Conservation (phyloP, 768 basidiomycete species). For the Boletus rufocinnamomeus region DNA sequence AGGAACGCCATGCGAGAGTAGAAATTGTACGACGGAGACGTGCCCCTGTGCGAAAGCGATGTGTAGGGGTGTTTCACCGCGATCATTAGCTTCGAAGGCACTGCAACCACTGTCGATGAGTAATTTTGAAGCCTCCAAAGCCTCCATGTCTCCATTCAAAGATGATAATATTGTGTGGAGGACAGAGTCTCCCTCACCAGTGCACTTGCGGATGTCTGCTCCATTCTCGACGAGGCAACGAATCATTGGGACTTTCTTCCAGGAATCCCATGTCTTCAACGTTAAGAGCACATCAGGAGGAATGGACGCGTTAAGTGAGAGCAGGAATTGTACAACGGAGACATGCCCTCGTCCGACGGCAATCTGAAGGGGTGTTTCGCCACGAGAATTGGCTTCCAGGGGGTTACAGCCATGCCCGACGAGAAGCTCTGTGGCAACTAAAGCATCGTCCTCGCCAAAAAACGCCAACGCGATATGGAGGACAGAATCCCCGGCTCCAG, state of each 20-base stretch:
- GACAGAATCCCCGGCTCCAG: not conserved
- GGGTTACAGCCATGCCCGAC: not conserved
- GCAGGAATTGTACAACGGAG: not conserved
- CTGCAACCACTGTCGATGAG: not conserved
- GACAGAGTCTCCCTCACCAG: not conserved
- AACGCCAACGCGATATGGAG: not conserved
- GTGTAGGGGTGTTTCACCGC: no score
- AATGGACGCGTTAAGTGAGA: not conserved
- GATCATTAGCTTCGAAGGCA: not conserved
- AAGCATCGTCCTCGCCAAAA: not conserved
- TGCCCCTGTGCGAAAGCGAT: not conserved
- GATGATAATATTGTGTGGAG: not conserved
- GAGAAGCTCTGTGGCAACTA: not conserved
- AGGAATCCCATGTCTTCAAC: not conserved
- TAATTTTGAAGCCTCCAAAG: not conserved
- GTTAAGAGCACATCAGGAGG: not conserved
- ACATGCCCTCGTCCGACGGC: not conserved
- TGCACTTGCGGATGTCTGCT: not conserved
- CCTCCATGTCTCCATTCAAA: not conserved
- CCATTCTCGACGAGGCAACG: not conserved
- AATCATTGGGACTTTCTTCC: not conserved
- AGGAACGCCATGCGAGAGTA: not conserved
- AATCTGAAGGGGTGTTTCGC: not conserved
- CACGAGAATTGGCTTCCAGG: not conserved
- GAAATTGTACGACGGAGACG: not conserved